A percentile compares a stretch with the other conserved stretches of the same genome.
Conservation (phyloP, 2,329 filamentous ascomycete species). For the Polytolypa hystricis region DNA sequence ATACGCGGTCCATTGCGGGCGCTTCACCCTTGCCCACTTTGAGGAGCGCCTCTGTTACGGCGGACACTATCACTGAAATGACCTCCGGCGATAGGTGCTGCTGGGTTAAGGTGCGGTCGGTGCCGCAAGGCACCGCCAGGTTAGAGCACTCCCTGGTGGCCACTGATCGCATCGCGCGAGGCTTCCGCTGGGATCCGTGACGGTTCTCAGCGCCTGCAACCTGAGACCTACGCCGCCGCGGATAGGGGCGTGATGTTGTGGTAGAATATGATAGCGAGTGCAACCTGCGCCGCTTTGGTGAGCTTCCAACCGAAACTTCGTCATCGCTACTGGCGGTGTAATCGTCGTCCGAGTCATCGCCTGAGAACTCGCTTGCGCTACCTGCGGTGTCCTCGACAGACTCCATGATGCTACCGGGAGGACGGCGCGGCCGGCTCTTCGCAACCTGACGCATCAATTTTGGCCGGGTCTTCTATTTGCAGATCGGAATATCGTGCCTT, state of each 20-base stretch:
- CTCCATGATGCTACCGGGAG: background rate
- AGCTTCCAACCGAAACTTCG: background rate
- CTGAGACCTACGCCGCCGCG: background rate
- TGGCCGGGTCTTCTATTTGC: background rate
- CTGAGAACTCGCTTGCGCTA: background rate
- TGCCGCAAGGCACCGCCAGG: background rate
- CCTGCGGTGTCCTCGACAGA: background rate
- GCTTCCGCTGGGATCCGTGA: background rate
- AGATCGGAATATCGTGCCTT: background rate
- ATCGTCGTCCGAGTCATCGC: background rate
- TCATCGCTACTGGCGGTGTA: background rate
- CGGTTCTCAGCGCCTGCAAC: background rate
- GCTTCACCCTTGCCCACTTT: background rate
- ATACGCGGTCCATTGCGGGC: background rate
- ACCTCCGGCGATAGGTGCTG: constrained; percentile 1
- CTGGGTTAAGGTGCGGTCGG: background rate
- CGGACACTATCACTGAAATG: constrained; percentile 1
- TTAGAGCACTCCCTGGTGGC: background rate
- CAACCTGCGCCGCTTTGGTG: background rate
- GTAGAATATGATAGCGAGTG: background rate
- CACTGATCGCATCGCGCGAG: constrained; percentile 1
- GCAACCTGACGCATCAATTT: background rate
- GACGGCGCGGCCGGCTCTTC: background rate
- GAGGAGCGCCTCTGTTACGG: constrained; percentile 1
- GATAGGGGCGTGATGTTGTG: background rate